A percentile compares a stretch with the other conserved stretches of the same genome.
Conservation (phyloP, 768 basidiomycete genomes). For the Kockovaella imperatae region DNA sequence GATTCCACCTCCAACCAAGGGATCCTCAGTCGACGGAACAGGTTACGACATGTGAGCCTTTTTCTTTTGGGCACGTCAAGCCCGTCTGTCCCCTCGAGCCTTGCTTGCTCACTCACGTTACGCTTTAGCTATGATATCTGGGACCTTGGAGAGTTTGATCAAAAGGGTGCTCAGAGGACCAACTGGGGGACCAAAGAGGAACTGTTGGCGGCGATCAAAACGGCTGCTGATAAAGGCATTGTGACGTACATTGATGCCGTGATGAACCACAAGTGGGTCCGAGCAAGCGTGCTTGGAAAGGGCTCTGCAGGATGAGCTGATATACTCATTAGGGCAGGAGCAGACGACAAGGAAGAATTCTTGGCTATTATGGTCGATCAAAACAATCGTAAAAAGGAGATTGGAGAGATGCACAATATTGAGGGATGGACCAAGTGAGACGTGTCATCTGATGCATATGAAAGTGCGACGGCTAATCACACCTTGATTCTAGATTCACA, state of each 20-base stretch:
- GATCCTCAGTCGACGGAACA: slow-evolving; percentile 39
- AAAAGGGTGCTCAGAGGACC: slow-evolving; percentile 50
- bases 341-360: slow-evolving; percentile 65
- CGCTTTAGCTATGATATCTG: slow-evolving; percentile 37
- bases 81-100: background rate
- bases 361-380: slow-evolving; percentile 63
- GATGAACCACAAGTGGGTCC: slow-evolving; percentile 60
- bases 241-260: slow-evolving; percentile 80
- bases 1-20: slow-evolving; percentile 45
- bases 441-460: no score
- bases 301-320: no score
- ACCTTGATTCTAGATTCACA: slow-evolving; percentile 60
- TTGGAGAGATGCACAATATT: slow-evolving; percentile 58
- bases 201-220: slow-evolving; percentile 59
- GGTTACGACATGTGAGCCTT: slow-evolving; percentile 43
- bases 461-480: no score
- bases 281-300: no score
- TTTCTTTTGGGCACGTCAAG: background rate
- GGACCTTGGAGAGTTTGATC: slow-evolving; percentile 47
- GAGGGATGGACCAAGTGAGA: slow-evolving; percentile 53
- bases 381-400: slow-evolving; percentile 57
- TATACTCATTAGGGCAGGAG: slow-evolving; percentile 59
- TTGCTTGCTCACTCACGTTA: background rate
- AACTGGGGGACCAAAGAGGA: slow-evolving; percentile 85
- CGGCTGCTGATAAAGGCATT: slow-evolving; percentile 62